These are phyloP conservation scores for Achlya hypogyna DNA, from an alignment of 352 stramenopile genomes.

Conservation along the genomic window DNA sequence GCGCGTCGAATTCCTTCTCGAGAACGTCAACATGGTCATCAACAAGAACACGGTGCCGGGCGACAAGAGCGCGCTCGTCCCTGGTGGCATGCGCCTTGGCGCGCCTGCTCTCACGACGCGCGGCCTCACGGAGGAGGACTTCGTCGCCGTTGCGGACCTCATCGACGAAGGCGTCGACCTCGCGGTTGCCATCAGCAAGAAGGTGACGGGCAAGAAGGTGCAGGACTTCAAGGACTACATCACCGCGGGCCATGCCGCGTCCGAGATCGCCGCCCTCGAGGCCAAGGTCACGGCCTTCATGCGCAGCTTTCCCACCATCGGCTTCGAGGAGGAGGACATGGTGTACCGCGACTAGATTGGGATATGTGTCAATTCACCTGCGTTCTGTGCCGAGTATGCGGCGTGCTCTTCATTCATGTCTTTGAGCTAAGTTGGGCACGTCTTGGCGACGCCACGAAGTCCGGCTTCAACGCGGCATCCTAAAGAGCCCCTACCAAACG, in stretches of 20 bases:
- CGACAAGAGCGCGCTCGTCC: conserved; percentile 95
- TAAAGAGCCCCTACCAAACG: too few relatives aligned
- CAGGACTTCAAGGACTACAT: conserved; percentile 93
- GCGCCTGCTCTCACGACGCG: conserved; percentile 92
- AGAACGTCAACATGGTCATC: conserved; percentile 95
- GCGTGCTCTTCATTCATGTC: too few relatives aligned
- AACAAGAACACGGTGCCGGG: conserved; percentile 99
- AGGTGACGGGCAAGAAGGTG: conserved; percentile 85
- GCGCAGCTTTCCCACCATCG: conserved; percentile 93
- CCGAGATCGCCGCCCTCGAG: conserved; percentile 73
- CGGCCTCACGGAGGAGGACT: conserved; percentile 93
- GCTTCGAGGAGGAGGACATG: conserved; percentile 92
- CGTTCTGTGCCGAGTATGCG: too few relatives aligned
- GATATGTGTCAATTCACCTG: too few relatives aligned
- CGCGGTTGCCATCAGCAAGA: conserved; percentile 85
- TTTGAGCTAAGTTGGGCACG: too few relatives aligned
- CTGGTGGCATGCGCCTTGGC: conserved; percentile 95
- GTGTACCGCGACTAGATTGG: conserved; percentile 38
- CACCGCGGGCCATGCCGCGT: conserved; percentile 33
- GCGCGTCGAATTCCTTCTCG: conserved; percentile 93
- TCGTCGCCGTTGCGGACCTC: conserved; percentile 91
- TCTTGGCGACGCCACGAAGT: too few relatives aligned
- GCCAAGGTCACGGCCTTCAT: conserved; percentile 90
- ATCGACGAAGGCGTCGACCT: conserved; percentile 94
- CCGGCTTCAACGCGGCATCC: too few relatives aligned